Base-by-base conservation (phyloP, 192 early-diverging fungal species). In the Dissophora globulifera region DNA sequence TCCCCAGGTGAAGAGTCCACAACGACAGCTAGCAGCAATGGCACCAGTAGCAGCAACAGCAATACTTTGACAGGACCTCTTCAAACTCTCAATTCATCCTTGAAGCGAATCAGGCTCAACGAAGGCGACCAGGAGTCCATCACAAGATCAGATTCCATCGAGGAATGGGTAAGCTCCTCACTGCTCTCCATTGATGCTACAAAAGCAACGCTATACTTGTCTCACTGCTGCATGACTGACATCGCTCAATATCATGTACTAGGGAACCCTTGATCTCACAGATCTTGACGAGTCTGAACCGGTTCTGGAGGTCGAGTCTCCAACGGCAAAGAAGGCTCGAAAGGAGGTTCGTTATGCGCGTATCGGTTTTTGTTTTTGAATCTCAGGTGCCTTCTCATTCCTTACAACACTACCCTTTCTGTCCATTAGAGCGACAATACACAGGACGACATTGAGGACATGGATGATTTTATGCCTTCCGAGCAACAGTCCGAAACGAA, bases 131-230 rank as follows among this genome's bases (percentile, higher is more conserved):
- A 25, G 13, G 51, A 76, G 19, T 30, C 32, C 16, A 27, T 45
- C 23, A 25, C 57, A 40, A 58, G 51, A 48, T 61, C 71, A 35
- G 72, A 76, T 43, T 76, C 72, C 25, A 11, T 59, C 7, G 71
- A 76, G n/a, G 72, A 54, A 56, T 76, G 72, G 63, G 63, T 76
- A 75, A 20, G 29, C 29, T n/a, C n/a, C n/a, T n/a, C n/a, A n/a
- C n/a, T n/a, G n/a, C n/a, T n/a, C n/a, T n/a, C n/a, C n/a, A n/a
- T n/a, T n/a, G n/a, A n/a, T n/a, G n/a, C n/a, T n/a, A n/a, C n/a
- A n/a, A n/a, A n/a, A n/a, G n/a, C n/a, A n/a, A n/a, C n/a, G n/a
- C n/a, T n/a, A n/a, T n/a, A n/a, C n/a, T n/a, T n/a, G n/a, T n/a
- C n/a, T n/a, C n/a, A n/a, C n/a, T n/a, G n/a, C n/a, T n/a, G n/a